phyloP scores from a whole-genome alignment of 2,329 filamentous ascomycete genomes.

The Talaromyces funiculosus region DNA sequence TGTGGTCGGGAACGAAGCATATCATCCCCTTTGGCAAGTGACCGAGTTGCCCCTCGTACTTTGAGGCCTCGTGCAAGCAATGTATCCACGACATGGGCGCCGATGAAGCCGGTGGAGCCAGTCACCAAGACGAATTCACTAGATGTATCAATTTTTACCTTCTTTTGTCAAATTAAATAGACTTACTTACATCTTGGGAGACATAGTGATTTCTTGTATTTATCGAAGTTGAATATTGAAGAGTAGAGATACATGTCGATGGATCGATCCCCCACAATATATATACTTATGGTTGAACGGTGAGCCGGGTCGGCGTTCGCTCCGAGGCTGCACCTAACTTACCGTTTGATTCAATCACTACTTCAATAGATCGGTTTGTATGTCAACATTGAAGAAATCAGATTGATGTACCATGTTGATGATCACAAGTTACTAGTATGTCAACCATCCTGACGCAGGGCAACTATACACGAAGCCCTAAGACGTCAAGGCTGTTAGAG shows the following conservation, averaged over 20 bases:
- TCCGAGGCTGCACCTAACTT: background rate
- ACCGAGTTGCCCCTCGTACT: constrained; percentile 16
- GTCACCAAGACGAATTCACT: constrained; percentile 20
- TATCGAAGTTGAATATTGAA: background rate
- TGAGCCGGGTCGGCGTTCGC: background rate
- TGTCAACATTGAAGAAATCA: too few relatives aligned
- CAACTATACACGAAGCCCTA: too few relatives aligned
- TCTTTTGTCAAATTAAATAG: background rate
- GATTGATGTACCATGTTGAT: too few relatives aligned
- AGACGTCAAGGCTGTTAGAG: too few relatives aligned
- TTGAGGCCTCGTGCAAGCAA: constrained; percentile 15
- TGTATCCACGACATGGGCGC: constrained; percentile 21
- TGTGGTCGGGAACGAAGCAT: constrained; percentile 14
- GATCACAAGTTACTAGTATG: too few relatives aligned
- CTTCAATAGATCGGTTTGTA: too few relatives aligned
- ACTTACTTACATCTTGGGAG: background rate
- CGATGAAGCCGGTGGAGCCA: constrained; percentile 26
- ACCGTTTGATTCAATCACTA: too few relatives aligned
- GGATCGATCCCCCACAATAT: background rate
- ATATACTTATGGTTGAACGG: background rate
- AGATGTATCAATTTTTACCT: background rate
- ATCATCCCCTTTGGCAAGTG: constrained; percentile 11
- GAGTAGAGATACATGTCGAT: background rate
- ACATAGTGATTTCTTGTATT: background rate
- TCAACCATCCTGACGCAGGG: too few relatives aligned